These are phyloP conservation scores for Carex parvula DNA, from an alignment of 176 grass and related monocot species.

Conservation along the genomic window DNA sequence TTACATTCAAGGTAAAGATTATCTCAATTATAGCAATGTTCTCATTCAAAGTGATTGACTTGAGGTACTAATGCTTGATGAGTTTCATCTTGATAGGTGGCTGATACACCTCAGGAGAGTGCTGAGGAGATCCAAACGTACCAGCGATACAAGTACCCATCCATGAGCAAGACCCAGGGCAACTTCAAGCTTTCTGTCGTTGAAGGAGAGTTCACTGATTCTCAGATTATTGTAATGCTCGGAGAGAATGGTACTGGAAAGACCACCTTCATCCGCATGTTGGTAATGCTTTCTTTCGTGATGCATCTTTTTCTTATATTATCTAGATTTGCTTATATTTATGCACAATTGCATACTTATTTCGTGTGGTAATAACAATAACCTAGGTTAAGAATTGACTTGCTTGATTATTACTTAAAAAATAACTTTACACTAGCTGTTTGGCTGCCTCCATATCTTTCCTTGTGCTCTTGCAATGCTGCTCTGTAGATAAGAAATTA, in stretches of 20 bases:
- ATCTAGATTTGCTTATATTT: neutral
- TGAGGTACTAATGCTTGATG: conserved; percentile 16
- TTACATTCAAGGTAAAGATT: conserved; percentile 64
- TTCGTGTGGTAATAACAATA: neutral
- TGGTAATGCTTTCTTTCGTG: conserved; percentile 37
- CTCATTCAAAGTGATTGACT: neutral
- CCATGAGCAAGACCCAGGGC: conserved; percentile 53
- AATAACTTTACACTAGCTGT: neutral
- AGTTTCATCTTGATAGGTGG: conserved; percentile 39
- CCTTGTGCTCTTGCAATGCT: neutral
- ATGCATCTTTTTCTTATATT: neutral
- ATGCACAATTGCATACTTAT: neutral
- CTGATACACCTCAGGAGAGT: conserved; percentile 55
- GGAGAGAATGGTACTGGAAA: conserved; percentile 81
- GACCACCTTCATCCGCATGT: conserved; percentile 72
- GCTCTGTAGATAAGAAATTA: neutral
- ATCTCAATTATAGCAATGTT: conserved; percentile 1
- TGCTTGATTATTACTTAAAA: neutral
- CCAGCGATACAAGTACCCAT: conserved; percentile 70
- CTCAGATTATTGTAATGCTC: conserved; percentile 73
- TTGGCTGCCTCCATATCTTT: neutral
- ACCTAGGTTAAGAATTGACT: neutral
- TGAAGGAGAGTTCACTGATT: conserved; percentile 64
- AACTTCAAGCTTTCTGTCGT: conserved; percentile 54
- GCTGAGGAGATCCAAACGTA: conserved; percentile 62